Percentiles rank a stretch among this genome's conserved stretches.
These are phyloP conservation scores for Hylodesmum podocarpum DNA, from an alignment of 306 rosid species.

Conservation along the genomic window DNA sequence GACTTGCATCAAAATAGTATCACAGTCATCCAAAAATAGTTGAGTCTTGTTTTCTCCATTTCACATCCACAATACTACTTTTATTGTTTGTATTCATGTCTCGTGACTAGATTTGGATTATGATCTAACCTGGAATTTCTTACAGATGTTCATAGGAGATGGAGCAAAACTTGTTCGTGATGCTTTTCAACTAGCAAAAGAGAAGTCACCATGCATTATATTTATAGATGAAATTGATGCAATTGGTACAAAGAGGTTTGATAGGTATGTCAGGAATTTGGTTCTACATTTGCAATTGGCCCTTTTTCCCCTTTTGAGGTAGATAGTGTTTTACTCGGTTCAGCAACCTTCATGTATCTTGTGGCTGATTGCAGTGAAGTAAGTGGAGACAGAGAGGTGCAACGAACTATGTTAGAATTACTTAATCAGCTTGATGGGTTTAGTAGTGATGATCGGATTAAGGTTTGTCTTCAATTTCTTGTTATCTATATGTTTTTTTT, in stretches of 20 bases:
- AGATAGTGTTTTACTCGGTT: background rate
- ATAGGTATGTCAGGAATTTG: conserved; percentile 58
- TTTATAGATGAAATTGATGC: conserved; percentile 99
- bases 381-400: conserved; percentile 98
- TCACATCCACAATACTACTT: background rate
- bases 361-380: conserved; percentile 68
- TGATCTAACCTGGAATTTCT: background rate
- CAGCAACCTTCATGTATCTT: conserved; percentile 25
- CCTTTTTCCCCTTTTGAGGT: background rate
- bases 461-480: conserved; percentile 52
- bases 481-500: background rate
- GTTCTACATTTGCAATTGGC: background rate
- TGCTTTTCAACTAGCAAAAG: conserved; percentile 93
- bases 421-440: conserved; percentile 98
- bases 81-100: background rate
- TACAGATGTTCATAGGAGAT: conserved; percentile 92
- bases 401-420: conserved; percentile 92
- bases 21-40: background rate
- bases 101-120: background rate
- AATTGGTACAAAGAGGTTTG: conserved; percentile 96
- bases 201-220: conserved; percentile 96
- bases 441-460: conserved; percentile 88
- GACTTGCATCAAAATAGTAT: background rate
- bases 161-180: conserved; percentile 98
- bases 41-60: background rate